These are phyloP conservation scores for Friedmanniomyces endolithicus DNA, from an alignment of 495 filamentous ascomycete genomes.

Conservation along the genomic window DNA sequence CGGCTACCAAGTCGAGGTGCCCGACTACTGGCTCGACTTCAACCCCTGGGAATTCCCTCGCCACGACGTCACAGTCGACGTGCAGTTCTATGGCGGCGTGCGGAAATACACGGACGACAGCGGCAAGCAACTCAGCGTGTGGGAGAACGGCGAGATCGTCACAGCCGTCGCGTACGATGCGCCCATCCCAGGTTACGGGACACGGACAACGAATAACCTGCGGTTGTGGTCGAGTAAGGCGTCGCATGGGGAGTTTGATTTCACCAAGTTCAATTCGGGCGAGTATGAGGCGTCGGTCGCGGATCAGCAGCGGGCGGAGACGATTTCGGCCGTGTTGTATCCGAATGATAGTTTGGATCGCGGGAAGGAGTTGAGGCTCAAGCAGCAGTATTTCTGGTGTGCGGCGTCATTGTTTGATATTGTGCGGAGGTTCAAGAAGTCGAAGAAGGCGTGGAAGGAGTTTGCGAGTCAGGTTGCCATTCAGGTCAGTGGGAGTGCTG, in stretches of 20 bases:
- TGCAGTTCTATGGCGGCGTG: slow-evolving; percentile 88
- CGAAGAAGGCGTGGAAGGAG: slow-evolving; percentile 75
- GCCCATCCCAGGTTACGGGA: slow-evolving; percentile 83
- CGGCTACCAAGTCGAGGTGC: slow-evolving; percentile 93
- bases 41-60: slow-evolving; percentile 98
- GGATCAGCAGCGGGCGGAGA: slow-evolving; percentile 91
- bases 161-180: slow-evolving; percentile 91
- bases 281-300: slow-evolving; percentile 96
- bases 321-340: slow-evolving; percentile 93
- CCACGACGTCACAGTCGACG: slow-evolving; percentile 86
- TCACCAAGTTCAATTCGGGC: slow-evolving; percentile 97
- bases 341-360: slow-evolving; percentile 95
- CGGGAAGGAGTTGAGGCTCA: slow-evolving; percentile 91
- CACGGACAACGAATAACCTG: slow-evolving; percentile 87
- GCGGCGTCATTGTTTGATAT: slow-evolving; percentile 93
- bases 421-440: slow-evolving; percentile 94
- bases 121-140: slow-evolving; percentile 58
- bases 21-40: slow-evolving; percentile 98
- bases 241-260: slow-evolving; percentile 93
- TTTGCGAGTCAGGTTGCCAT: slow-evolving; percentile 95
- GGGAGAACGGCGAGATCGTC: slow-evolving; percentile 90
- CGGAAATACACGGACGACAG: slow-evolving; percentile 57
- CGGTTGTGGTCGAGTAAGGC: slow-evolving; percentile 96
- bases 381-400: slow-evolving; percentile 99
- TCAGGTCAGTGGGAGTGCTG: slow-evolving; percentile 33